Evolutionary conservation across 129 eudicot species (phyloP).

Genomic region (Flaveria linearis): DNA sequence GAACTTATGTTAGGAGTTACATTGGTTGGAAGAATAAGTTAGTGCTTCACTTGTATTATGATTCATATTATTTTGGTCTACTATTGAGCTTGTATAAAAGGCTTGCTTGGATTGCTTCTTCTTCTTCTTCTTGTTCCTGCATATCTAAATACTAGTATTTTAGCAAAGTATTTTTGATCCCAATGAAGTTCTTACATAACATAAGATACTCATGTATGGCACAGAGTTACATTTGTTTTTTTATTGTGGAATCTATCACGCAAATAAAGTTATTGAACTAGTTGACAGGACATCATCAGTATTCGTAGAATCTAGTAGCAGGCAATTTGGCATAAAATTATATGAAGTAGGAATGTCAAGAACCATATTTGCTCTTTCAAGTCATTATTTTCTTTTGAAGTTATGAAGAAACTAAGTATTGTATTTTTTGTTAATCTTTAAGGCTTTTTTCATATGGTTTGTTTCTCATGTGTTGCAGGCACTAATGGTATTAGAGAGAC

Average conservation of each 20-base stretch:
- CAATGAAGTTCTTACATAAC: no score
- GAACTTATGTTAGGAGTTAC: neutral
- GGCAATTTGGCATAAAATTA: no score
- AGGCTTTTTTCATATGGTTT: conserved; percentile 22
- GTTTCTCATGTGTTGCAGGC: conserved; percentile 47
- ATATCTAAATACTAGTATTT: no score
- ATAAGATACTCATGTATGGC: no score
- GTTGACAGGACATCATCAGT: conserved; percentile 5
- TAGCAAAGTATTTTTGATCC: no score
- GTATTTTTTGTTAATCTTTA: conserved; percentile 11
- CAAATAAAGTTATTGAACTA: conserved; percentile 1
- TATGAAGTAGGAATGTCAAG: neutral
- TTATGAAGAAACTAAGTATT: neutral
- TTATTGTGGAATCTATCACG: no score
- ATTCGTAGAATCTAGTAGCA: neutral
- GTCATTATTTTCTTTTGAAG: conserved; percentile 1
- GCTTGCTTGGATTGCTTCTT: no score
- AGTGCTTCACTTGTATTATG: neutral
- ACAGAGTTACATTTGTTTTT: no score
- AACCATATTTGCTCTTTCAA: neutral
- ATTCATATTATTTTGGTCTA: neutral
- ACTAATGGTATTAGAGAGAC: conserved; percentile 63
- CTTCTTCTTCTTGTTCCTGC: no score
- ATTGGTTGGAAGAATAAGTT: neutral
- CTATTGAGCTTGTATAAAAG: neutral